Conservation (phyloP, 163 green algal genomes). For the Picocystis sp. region DNA sequence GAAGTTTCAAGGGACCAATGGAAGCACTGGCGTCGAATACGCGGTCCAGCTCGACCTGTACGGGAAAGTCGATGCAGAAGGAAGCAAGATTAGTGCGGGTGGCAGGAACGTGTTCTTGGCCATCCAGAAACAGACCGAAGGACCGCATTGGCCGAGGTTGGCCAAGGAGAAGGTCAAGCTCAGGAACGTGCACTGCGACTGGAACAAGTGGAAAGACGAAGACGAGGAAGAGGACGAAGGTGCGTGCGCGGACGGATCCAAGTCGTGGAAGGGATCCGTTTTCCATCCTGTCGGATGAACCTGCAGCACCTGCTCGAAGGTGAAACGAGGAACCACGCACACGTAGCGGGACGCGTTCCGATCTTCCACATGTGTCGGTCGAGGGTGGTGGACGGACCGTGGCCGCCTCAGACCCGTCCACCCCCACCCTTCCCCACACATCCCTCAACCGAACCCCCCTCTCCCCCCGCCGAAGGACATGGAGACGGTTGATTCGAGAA, state of each 20-base stretch:
- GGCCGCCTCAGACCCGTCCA: too few relatives aligned
- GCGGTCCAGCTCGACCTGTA: slow-evolving; percentile 42
- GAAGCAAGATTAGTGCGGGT: slow-evolving; percentile 40
- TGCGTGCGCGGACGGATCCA: not conserved
- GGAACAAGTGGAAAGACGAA: slow-evolving; percentile 54
- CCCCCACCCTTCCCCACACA: too few relatives aligned
- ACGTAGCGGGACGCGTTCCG: too few relatives aligned
- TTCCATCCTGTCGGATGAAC: too few relatives aligned
- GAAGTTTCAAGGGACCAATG: slow-evolving; percentile 31
- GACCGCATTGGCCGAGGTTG: slow-evolving; percentile 51
- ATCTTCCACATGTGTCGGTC: too few relatives aligned
- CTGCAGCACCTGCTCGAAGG: too few relatives aligned
- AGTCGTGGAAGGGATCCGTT: too few relatives aligned
- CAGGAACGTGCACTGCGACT: slow-evolving; percentile 33
- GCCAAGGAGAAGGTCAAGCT: slow-evolving; percentile 58
- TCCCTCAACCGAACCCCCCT: too few relatives aligned
- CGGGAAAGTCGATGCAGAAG: slow-evolving; percentile 35
- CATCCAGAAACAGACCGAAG: slow-evolving; percentile 46
- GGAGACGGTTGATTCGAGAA: too few relatives aligned
- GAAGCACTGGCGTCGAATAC: slow-evolving; percentile 36
- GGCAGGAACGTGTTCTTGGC: slow-evolving; percentile 39
- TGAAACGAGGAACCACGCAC: too few relatives aligned
- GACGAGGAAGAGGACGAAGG: slow-evolving; percentile 54
- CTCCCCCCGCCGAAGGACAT: too few relatives aligned
- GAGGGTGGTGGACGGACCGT: too few relatives aligned